Conservation (phyloP, 2,329 filamentous ascomycete genomes). For the Xylaria sp. region DNA sequence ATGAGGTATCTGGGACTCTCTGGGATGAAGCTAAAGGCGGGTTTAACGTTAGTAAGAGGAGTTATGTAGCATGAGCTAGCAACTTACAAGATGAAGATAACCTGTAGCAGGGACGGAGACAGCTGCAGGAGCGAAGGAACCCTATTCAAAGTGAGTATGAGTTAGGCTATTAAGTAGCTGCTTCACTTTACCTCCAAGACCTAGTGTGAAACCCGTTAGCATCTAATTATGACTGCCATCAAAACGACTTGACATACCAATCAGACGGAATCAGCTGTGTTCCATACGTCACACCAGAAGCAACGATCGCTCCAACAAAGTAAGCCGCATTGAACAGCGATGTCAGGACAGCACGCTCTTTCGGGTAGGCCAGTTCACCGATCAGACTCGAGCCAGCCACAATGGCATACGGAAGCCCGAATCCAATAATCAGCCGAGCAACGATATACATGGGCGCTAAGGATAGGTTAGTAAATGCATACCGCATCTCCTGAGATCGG, state of each 20-base stretch:
- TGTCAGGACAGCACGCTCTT: slow-evolving; percentile 68
- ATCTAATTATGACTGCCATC: neutral
- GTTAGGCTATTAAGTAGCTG: neutral
- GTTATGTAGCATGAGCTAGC: neutral
- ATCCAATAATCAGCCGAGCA: slow-evolving; percentile 68
- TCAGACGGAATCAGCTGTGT: slow-evolving; percentile 52
- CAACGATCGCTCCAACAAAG: slow-evolving; percentile 64
- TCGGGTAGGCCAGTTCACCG: slow-evolving; percentile 70
- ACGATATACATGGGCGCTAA: slow-evolving; percentile 70
- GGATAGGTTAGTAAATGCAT: slow-evolving; percentile 21
- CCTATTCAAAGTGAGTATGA: slow-evolving; percentile 48
- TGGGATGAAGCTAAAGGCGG: slow-evolving; percentile 44
- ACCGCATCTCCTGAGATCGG: slow-evolving; percentile 5
- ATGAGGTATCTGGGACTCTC: slow-evolving; percentile 49
- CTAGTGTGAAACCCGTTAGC: slow-evolving; percentile 37
- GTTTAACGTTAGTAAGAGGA: slow-evolving; percentile 14
- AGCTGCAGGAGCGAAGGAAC: slow-evolving; percentile 60
- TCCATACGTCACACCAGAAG: slow-evolving; percentile 61
- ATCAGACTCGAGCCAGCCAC: slow-evolving; percentile 68
- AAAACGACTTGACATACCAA: slow-evolving; percentile 41
- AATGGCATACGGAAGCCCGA: slow-evolving; percentile 70
- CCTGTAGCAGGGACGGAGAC: slow-evolving; percentile 54
- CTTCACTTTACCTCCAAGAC: slow-evolving; percentile 50
- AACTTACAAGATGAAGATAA: slow-evolving; percentile 54
- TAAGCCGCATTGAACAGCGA: slow-evolving; percentile 70